Base-by-base conservation (phyloP, 495 filamentous ascomycete species). In the Recurvomyces mirabilis region DNA sequence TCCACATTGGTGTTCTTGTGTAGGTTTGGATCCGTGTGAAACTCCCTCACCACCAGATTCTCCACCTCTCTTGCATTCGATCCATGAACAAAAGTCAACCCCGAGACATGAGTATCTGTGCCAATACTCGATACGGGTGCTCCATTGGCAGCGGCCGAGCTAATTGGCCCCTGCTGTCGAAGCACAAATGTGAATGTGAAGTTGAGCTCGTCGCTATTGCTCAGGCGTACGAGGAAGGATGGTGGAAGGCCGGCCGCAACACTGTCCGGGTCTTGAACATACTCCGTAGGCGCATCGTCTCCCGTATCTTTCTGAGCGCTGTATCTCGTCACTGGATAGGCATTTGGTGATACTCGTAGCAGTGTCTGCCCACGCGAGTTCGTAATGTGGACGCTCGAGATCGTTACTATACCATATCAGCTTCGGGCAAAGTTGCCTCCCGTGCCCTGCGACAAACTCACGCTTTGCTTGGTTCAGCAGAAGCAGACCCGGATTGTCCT, bases 1-100 rank as follows among this genome's bases (percentile, higher is more conserved):
- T 89, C 82, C 11, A 98, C 91, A 62, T 94, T 95, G 19, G 87
- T 75, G 53, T 96, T 95, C 58, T 94, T 94, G 67, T 98, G 91
- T 22, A 98, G 67, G 60, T 98, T 98, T 0, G 93, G 91, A 53
- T 98, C 88, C 22, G 89, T 87, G 49, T 96, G 86, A 56, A 98
- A 95, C 61, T 98, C 91, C 49, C 87, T 70, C 17, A 86, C 95
- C 33, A 95, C 80, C 20, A 98, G 68, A 52, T 91, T 95, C 55
- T 95, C 91, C 11, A 98, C 72, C 47, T 95, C 91, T 60, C 77
- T 81, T 9, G 77, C 64, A 49, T 75, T 93, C 2, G 89, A 82
- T 22, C 82, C 89, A 59, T 87, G 87, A 31, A 89, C 81, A 64
- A 87, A 95, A 5, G 91, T 98, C 5, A 98, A 73, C 26, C 88